These are phyloP conservation scores for Citrus australasica DNA, from an alignment of 345 rosid genomes.

Conservation along the genomic window DNA sequence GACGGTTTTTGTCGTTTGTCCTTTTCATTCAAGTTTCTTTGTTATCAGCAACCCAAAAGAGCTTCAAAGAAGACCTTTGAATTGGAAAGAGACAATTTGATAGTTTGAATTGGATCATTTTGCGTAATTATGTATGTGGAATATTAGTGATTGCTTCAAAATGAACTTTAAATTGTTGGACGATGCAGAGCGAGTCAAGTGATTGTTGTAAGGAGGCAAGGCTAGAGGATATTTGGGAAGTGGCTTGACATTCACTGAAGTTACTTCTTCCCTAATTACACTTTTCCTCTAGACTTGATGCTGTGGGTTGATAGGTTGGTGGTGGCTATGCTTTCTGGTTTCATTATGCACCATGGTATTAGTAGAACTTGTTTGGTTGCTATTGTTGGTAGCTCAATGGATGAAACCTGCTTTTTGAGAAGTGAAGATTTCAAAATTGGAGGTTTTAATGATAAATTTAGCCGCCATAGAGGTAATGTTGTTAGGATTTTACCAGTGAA, in stretches of 20 bases:
- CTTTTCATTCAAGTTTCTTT: too few relatives aligned
- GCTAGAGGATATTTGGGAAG: slow-evolving; percentile 93
- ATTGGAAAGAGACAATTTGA: too few relatives aligned
- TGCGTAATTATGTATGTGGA: not conserved
- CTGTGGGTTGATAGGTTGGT: slow-evolving; percentile 75
- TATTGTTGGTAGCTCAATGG: slow-evolving; percentile 53
- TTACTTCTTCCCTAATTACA: slow-evolving; percentile 80
- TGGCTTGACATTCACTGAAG: slow-evolving; percentile 91
- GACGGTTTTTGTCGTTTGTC: too few relatives aligned
- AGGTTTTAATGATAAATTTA: slow-evolving; percentile 49
- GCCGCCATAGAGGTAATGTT: slow-evolving; percentile 66
- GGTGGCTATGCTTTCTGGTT: slow-evolving; percentile 69
- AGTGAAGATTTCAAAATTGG: slow-evolving; percentile 66
- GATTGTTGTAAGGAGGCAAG: slow-evolving; percentile 95
- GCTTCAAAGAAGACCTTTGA: too few relatives aligned
- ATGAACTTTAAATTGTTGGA: slow-evolving; percentile 31
- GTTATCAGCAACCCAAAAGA: not conserved
- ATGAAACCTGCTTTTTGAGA: slow-evolving; percentile 51
- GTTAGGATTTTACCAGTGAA: slow-evolving; percentile 90
- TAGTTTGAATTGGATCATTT: not conserved
- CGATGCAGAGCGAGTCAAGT: slow-evolving; percentile 76
- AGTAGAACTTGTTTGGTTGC: slow-evolving; percentile 78
- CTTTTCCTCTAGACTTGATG: slow-evolving; percentile 80
- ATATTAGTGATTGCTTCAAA: not conserved
- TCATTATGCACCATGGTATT: slow-evolving; percentile 67